phyloP scores from a whole-genome alignment of 2,329 filamentous ascomycete species.

The Fusarium keratoplasticum region DNA sequence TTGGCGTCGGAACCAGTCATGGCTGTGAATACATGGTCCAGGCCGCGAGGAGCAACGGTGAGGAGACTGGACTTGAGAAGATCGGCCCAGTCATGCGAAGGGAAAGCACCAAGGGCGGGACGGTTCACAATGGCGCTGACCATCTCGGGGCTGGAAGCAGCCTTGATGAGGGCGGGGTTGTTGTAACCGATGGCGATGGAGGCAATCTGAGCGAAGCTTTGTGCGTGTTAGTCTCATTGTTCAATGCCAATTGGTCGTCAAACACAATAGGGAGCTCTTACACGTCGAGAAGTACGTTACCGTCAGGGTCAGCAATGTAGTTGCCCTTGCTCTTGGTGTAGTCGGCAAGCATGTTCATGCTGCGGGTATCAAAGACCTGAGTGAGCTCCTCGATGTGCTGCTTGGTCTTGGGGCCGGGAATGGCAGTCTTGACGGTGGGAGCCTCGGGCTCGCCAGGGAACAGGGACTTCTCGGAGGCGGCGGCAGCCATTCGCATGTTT shows the following conservation, averaged over 20 bases:
- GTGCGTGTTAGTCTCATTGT: constrained; percentile 7
- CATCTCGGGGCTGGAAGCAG: constrained; percentile 83
- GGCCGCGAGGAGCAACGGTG: constrained; percentile 82
- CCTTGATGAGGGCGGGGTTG: constrained; percentile 79
- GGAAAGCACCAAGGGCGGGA: constrained; percentile 91
- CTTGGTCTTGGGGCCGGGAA: constrained; percentile 82
- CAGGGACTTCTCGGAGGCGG: constrained; percentile 52
- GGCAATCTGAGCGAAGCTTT: constrained; percentile 88
- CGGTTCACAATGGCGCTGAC: constrained; percentile 85
- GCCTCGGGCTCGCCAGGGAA: constrained; percentile 63
- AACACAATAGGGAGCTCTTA: constrained; percentile 52
- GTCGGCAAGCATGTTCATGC: constrained; percentile 84
- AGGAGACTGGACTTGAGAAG: constrained; percentile 85
- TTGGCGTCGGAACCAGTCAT: constrained; percentile 93
- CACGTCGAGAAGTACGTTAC: constrained; percentile 79
- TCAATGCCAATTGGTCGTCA: neutral
- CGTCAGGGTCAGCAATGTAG: constrained; percentile 80
- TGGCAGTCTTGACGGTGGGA: constrained; percentile 67
- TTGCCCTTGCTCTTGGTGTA: constrained; percentile 82
- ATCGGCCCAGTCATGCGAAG: constrained; percentile 83
- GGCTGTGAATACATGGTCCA: constrained; percentile 91
- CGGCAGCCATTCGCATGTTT: constrained; percentile 44
- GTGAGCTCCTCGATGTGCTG: constrained; percentile 76
- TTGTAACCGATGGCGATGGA: constrained; percentile 95
- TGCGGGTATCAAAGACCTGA: constrained; percentile 86